Evolutionary conservation across 345 rosid species (phyloP).

Genomic region (Acer campestre): DNA sequence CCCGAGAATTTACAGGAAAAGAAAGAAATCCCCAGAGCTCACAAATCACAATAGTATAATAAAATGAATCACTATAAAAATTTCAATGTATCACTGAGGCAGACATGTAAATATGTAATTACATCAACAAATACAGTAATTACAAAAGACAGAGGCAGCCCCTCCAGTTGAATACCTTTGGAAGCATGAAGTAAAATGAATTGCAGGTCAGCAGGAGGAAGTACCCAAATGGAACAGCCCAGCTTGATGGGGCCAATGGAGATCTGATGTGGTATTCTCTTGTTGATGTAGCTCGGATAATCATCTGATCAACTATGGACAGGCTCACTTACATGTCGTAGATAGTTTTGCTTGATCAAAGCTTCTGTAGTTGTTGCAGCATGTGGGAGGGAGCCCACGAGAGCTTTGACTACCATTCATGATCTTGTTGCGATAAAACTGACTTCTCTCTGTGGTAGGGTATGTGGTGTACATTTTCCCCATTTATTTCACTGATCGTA

Average conservation of each 20-base stretch:
- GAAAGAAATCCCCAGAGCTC: background rate
- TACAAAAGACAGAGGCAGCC: background rate
- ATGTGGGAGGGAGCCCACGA: background rate
- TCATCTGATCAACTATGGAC: background rate
- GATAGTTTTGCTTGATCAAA: background rate
- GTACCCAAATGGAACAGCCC: background rate
- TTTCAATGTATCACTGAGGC: background rate
- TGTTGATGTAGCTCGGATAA: background rate
- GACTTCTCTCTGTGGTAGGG: background rate
- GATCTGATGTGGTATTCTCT: background rate
- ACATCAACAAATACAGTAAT: background rate
- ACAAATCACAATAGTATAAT: too few relatives aligned
- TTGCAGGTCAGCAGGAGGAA: background rate
- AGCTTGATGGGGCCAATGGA: background rate
- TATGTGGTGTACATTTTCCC: background rate
- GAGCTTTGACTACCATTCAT: background rate
- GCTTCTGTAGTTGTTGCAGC: background rate
- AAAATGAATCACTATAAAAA: background rate
- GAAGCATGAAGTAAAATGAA: background rate
- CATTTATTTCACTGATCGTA: slow-evolving; percentile 71
- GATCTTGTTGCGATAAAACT: background rate
- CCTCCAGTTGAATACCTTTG: background rate
- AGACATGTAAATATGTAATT: slow-evolving; percentile 2
- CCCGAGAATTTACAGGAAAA: background rate
- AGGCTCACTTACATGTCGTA: background rate